Conservation (phyloP, 2,329 filamentous ascomycete genomes). For the Colletotrichum godetiae region DNA sequence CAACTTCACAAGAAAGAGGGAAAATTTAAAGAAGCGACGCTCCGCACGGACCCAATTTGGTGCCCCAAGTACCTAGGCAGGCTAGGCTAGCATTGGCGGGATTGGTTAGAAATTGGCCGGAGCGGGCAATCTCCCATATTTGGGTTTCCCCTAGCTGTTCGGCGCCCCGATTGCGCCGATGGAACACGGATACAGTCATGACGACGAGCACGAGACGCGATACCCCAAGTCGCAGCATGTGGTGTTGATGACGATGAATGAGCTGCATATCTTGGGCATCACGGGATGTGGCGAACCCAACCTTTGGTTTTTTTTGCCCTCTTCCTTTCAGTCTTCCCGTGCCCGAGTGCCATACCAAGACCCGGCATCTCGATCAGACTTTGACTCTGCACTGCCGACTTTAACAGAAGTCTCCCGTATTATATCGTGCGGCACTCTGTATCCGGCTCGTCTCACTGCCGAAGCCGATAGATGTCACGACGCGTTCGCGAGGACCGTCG, state of each 20-base stretch:
- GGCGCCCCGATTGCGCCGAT: constrained; percentile 11
- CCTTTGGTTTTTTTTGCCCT: background rate
- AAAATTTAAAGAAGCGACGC: constrained; percentile 10
- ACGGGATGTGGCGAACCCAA: constrained; percentile 4
- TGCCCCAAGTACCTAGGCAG: background rate
- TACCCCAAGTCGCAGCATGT: background rate
- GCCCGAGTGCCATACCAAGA: background rate
- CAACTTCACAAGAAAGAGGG: background rate
- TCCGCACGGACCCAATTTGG: constrained; percentile 23
- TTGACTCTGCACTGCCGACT: constrained; percentile 22
- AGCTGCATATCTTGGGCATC: constrained; percentile 8
- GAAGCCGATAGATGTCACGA: constrained; percentile 6
- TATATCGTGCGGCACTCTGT: constrained; percentile 16
- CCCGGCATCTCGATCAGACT: constrained; percentile 14
- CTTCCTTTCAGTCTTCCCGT: background rate
- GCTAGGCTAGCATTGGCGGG: constrained; percentile 6
- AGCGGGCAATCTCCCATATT: constrained; percentile 28
- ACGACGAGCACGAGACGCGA: constrained; percentile 4
- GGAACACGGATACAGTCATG: constrained; percentile 3
- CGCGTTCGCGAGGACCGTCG: background rate
- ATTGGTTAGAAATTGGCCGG: constrained; percentile 31
- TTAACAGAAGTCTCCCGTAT: background rate
- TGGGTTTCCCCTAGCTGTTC: constrained; percentile 24
- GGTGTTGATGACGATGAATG: constrained; percentile 4
- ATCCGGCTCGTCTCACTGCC: constrained; percentile 5